Evolutionary conservation across 140 eudicot species (phyloP), one percentile per base, ranked within the genome.

Genomic region (Anethum foeniculum): DNA sequence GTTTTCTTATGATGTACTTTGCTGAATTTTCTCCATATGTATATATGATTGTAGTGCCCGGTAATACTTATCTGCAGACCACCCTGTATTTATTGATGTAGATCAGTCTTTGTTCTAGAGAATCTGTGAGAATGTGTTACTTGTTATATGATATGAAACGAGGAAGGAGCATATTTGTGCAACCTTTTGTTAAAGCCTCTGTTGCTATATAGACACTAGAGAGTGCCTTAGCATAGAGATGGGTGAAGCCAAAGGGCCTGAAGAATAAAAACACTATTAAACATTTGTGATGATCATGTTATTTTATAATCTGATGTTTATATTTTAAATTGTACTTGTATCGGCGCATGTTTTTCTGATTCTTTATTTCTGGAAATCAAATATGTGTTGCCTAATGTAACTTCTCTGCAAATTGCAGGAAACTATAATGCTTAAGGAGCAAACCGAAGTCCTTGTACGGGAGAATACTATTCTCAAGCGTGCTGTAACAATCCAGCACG

Each of bases 401-500:
- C 11, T 41, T 74, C 32, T 13, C 74, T 79, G 12, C 81, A 2
- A 39, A 83, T 79, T 25, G 74, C 86, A 92, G 98, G 97, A 90
- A 79, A 86, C 83, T 79, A 6, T 82, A 64, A 84, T 87, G 79
- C 85, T 90, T 54, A 92, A 90, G 89, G 93, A 90, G 80, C 98
- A 90, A 83, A 84, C 85, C 47, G 90, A 90, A 83, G 89, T 80
- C 38, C 84, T 92, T 67, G 79, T 87, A 75, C 80, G 88, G 51
- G 96, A 94, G 79, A 94, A 94, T 41, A 47, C 80, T 65, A 94
- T 92, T 65, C 91, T 94, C 77, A 94, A 94, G 68, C 93, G 94
- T 48, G 97, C 93, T 30, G 97, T 94, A 64, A 84, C 93, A 25
- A 92, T 89, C 74, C 97, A 90, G 80, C 94, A 92, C 77, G 96